Base-by-base conservation (phyloP, 2,329 filamentous ascomycete genomes). In the Penicillium fuscoglaucum region DNA sequence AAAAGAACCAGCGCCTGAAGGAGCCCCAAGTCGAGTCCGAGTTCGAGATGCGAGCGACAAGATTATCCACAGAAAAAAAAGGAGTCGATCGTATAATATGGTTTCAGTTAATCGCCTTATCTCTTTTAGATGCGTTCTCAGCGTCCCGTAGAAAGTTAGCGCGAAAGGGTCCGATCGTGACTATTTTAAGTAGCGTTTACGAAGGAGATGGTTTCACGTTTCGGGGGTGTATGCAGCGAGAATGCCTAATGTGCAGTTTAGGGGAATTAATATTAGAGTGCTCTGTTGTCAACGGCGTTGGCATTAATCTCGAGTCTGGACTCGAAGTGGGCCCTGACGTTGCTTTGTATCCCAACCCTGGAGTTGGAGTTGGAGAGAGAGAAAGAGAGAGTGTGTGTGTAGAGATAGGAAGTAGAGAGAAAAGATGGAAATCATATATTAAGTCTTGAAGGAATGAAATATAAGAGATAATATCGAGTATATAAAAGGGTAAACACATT, bases 301-400 rank as follows among this genome's bases (percentile, higher is more conserved):
- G 21, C 10, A 54, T 24, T 12, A 31, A 52, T 40, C 21, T 56
- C 40, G 29, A 46, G 19, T n/a, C 12, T 29, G 39, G 47, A 43
- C 46, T 56, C 13, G 21, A 35, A 43, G 43, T 54, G 55, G 55
- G 43, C 37, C 50, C n/a, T n/a, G 55, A 62, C 61, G 61, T 61
- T 64, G 62, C 19, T 59, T 46, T 62, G 48, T 50, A 29, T 40
- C 12, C 19, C 15, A 44, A 51, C 37, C 17, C 49, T 52, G 44
- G 52, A 28, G 7, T 46, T 24, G 15, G 7, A 15, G 29, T 28
- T 10, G 3, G 19, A 6, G 9, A 44, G 19, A 15, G 10, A 28
- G 28, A 28, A 8, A 28, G 28, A 28, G 28, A 10, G 9, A 10
- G 28, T 10, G 28, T 29, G 31, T 31, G 31, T 2, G 17, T 33